Evolutionary conservation across 2,329 filamentous ascomycete genomes (phyloP), one percentile per base, ranked within the genome.

Genomic region (Xylariomycetidae sp.): DNA sequence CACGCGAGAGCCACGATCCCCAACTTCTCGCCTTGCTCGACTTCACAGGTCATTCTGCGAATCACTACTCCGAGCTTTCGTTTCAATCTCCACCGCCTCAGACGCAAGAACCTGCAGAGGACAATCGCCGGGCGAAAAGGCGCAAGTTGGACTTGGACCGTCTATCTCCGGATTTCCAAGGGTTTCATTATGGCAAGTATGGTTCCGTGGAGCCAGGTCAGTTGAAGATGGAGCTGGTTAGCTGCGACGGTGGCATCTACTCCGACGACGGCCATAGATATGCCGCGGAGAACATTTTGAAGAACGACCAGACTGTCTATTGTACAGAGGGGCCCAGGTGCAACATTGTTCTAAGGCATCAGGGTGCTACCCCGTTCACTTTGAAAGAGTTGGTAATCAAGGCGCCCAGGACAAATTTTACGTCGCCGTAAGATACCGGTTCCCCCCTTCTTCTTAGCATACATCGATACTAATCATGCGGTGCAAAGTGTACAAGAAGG

Each of bases 361-460:
- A 84, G 45, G 88, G 85, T 27, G 80, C 80, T 23, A 83, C 84
- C 2, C 77, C 85, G 1, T 97, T 97, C 51, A 85, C 77, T 34
- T 63, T 97, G 35, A 84, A 88, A 48, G 90, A 90, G 62, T 65
- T 97, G 31, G 72, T 94, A 43, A 94, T 97, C 59, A 89, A 87
- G 57, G 88, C 86, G 8, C 90, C 90, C 1, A 78, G 80, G 22
- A 67, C 74, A 27, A 85, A 86, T 33, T 95, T 88, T 59, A 89
- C 88, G 40, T 82, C 87, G 48, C 88, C 88, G 85, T 94, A 77
- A 61, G 86, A 26, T 25, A 27, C 28, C 27, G 8, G 19, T 17
- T 19, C n/a, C 19, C 9, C 18, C 18, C 17, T 25, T 31, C 14
- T 20, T 26, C 38, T 29, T 39, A 41, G 27, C 61, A 70, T 45